These are phyloP conservation scores for Entomortierella chlamydospora DNA, from an alignment of 192 early-diverging fungal genomes.

Conservation along the genomic window DNA sequence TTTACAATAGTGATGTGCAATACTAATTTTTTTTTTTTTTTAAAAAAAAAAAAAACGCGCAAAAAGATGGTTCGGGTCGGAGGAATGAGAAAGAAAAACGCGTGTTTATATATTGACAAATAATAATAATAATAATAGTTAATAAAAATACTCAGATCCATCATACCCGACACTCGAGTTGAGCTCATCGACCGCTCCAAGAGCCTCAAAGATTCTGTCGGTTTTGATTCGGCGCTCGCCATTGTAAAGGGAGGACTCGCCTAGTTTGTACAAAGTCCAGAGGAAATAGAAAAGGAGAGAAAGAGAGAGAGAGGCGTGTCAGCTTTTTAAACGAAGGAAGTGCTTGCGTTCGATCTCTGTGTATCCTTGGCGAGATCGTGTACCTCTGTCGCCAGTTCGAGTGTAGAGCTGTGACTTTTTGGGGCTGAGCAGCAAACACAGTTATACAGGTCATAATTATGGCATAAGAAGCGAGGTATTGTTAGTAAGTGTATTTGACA, in stretches of 20 bases:
- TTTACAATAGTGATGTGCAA: slow-evolving; percentile 59
- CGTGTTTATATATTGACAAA: neutral
- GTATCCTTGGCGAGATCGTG: neutral
- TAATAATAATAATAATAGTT: neutral
- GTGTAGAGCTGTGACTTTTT: slow-evolving; percentile 86
- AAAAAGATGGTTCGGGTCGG: neutral
- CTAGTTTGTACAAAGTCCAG: slow-evolving; percentile 35
- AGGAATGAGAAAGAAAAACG: neutral
- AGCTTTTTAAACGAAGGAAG: too few species aligned
- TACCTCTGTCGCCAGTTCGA: slow-evolving; percentile 89
- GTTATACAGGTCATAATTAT: neutral
- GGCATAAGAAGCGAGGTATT: neutral
- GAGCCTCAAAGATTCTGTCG: slow-evolving; percentile 91
- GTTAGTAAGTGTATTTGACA: neutral
- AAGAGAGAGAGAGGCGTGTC: too few species aligned
- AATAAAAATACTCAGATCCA: neutral
- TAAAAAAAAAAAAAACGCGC: neutral
- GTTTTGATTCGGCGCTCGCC: slow-evolving; percentile 91
- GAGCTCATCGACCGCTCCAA: slow-evolving; percentile 68
- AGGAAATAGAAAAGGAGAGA: neutral
- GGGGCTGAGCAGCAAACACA: slow-evolving; percentile 7
- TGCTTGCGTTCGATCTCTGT: neutral
- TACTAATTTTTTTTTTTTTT: too few species aligned
- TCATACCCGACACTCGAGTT: slow-evolving; percentile 59
- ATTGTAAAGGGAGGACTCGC: slow-evolving; percentile 88